phyloP scores from a whole-genome alignment of 495 filamentous ascomycete genomes.

The Xylaria telfairii region DNA sequence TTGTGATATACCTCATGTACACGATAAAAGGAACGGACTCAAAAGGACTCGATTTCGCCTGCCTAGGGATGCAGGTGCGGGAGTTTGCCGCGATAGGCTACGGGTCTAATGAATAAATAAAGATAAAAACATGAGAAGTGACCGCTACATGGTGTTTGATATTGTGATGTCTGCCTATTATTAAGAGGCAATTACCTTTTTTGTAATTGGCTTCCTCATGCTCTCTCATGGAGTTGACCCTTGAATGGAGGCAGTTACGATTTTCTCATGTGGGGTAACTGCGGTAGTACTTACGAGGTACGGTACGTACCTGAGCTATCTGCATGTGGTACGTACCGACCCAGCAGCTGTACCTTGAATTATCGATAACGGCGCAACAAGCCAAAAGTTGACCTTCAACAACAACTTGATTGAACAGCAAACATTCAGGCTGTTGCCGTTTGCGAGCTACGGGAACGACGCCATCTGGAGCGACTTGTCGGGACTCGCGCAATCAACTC shows the following conservation, averaged over 20 bases:
- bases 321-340: neutral
- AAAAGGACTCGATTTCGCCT: constrained; percentile 12
- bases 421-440: neutral
- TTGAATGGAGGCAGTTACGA: neutral
- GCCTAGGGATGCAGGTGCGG: neutral
- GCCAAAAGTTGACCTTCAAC: neutral
- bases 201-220: neutral
- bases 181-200: neutral
- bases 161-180: constrained; percentile 5
- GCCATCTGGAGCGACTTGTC: neutral
- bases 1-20: constrained; percentile 22
- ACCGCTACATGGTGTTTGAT: neutral
- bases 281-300: neutral
- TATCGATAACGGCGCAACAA: constrained; percentile 10
- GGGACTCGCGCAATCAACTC: neutral
- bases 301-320: neutral
- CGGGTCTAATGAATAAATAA: constrained; percentile 21
- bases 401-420: neutral
- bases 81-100: constrained; percentile 2
- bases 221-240: too few species aligned
- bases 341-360: neutral
- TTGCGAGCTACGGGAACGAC: neutral
- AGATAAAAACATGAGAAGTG: neutral
- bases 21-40: constrained; percentile 8
- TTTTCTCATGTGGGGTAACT: neutral